Percentiles rank a stretch among this genome's conserved stretches.
Evolutionary conservation across 495 filamentous ascomycete genomes (phyloP).

Genomic region (Penicillium ucsense): DNA sequence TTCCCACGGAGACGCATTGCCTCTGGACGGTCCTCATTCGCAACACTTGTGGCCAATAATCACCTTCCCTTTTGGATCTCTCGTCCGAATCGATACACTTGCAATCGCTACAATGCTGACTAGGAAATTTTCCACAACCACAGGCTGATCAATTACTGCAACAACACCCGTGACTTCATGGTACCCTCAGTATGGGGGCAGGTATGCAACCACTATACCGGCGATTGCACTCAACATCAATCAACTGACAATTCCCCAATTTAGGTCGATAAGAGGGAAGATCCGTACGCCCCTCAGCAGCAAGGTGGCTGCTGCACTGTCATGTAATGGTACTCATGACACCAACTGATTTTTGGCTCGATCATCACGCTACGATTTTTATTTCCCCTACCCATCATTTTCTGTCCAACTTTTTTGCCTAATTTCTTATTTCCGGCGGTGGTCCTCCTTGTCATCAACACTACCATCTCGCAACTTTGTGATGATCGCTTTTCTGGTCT

Average conservation of each 20-base stretch:
- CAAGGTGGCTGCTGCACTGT: constrained; percentile 83
- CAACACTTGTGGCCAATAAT: too few species aligned
- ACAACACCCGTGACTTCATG: constrained; percentile 96
- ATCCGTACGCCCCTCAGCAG: constrained; percentile 93
- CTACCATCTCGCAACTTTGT: not conserved
- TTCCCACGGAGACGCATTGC: too few species aligned
- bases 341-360: constrained; percentile 10
- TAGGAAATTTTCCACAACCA: constrained; percentile 1
- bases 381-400: constrained; percentile 3
- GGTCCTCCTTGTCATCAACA: not conserved
- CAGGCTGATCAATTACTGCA: constrained; percentile 94
- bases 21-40: too few species aligned
- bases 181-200: constrained; percentile 93
- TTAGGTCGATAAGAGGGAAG: constrained; percentile 79
- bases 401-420: constrained; percentile 4
- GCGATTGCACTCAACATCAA: constrained; percentile 5
- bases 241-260: constrained; percentile 6
- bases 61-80: too few species aligned
- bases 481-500: constrained; percentile 9
- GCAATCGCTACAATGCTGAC: not conserved
- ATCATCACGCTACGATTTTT: constrained; percentile 28
- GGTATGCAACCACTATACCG: constrained; percentile 42
- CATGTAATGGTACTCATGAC: constrained; percentile 57
- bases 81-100: not conserved
- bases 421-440: constrained; percentile 8